Percentiles rank a stretch among this genome's conserved stretches.
Evolutionary conservation across 768 basidiomycete genomes (phyloP).

Genomic region (Russula sp.): DNA sequence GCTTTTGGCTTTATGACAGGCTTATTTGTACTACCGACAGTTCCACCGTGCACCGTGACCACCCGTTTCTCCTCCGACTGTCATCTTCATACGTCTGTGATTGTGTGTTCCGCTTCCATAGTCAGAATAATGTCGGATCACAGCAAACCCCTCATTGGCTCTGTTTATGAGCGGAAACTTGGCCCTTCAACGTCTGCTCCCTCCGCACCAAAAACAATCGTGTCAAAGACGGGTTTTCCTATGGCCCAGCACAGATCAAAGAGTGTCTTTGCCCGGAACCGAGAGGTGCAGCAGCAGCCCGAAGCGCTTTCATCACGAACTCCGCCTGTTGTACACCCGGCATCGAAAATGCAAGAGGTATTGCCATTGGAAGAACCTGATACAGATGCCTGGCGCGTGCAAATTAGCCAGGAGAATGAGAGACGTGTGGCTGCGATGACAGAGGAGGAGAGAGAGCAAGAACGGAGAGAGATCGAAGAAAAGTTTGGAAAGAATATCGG

Average conservation of each 20-base stretch:
- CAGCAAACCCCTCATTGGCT: constrained; percentile 33
- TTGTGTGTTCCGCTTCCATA: not conserved
- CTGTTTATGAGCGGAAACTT: constrained; percentile 38
- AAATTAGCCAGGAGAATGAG: constrained; percentile 62
- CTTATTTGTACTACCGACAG: not conserved
- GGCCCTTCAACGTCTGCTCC: constrained; percentile 24
- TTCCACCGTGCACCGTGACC: not conserved
- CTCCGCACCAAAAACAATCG: constrained; percentile 19
- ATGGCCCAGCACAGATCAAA: constrained; percentile 35
- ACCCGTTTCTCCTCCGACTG: not conserved
- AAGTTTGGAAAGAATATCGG: constrained; percentile 62
- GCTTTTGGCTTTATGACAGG: not conserved
- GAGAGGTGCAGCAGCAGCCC: constrained; percentile 22
- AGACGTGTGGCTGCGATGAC: constrained; percentile 58
- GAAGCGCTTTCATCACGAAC: constrained; percentile 20
- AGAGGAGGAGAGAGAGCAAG: constrained; percentile 59
- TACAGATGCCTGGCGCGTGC: constrained; percentile 40
- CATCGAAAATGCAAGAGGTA: constrained; percentile 9
- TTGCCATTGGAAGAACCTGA: not conserved
- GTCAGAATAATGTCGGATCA: constrained; percentile 16
- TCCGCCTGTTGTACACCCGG: constrained; percentile 15
- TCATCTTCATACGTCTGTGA: not conserved
- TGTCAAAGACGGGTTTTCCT: constrained; percentile 34
- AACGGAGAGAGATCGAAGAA: constrained; percentile 57
- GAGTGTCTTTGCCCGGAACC: constrained; percentile 33